A percentile compares a stretch with the other conserved stretches of the same genome.
Conservation (phyloP, 371 early-diverging fungal genomes). For the Entomophthora muscae region DNA sequence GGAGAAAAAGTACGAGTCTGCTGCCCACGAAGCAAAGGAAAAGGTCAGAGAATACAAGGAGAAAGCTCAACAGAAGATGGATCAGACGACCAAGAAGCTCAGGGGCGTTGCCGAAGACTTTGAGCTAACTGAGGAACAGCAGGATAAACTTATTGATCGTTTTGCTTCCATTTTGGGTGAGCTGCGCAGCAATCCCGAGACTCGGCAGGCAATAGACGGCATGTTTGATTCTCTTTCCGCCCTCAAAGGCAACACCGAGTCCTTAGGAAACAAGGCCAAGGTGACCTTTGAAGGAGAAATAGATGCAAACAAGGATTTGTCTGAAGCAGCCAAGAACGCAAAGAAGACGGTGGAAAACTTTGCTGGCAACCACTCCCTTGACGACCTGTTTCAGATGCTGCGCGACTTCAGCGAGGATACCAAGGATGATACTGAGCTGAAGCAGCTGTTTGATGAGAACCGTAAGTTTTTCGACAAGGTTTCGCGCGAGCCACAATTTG, state of each 20-base stretch:
- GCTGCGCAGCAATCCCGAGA: constrained; percentile 16
- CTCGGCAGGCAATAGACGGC: constrained; percentile 18
- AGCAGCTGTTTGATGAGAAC: constrained; percentile 12
- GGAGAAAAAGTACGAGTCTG: neutral
- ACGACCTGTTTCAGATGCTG: constrained; percentile 15
- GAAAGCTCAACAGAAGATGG: constrained; percentile 13
- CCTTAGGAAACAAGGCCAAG: constrained; percentile 1
- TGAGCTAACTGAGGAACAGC: constrained; percentile 10
- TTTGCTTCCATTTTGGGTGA: constrained; percentile 13
- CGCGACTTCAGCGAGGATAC: constrained; percentile 14
- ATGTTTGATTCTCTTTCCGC: constrained; percentile 13
- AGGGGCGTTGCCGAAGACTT: neutral
- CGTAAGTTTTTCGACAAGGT: constrained; percentile 14
- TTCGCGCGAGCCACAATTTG: constrained; percentile 15
- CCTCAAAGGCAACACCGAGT: constrained; percentile 12
- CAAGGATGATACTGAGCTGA: constrained; percentile 15
- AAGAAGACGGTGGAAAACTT: constrained; percentile 21
- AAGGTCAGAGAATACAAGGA: constrained; percentile 3
- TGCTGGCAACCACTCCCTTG: constrained; percentile 17
- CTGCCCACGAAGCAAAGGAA: constrained; percentile 4
- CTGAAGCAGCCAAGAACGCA: constrained; percentile 16
- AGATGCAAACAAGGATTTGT: constrained; percentile 8
- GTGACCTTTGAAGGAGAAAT: constrained; percentile 5
- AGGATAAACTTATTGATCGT: constrained; percentile 10
- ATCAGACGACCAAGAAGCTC: constrained; percentile 12